phyloP scores from a whole-genome alignment of 352 stramenopile genomes.

The Pythium phragmiticola region DNA sequence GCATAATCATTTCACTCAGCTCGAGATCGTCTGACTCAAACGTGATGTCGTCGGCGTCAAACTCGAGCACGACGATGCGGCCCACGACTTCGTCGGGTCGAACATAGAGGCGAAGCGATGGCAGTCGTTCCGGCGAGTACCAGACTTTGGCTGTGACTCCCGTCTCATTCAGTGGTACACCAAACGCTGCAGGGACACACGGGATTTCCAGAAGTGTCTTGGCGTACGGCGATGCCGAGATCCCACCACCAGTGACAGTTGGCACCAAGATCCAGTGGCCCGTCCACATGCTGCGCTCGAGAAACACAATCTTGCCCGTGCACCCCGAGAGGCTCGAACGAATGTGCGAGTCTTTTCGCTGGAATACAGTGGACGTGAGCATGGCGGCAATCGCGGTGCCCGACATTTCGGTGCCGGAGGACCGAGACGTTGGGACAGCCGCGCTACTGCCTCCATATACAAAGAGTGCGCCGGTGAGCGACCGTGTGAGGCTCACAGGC shows the following conservation, averaged over 20 bases:
- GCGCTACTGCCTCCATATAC: conserved; percentile 15
- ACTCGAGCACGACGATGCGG: conserved; percentile 68
- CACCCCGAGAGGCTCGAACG: conserved; percentile 40
- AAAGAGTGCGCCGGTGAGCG: conserved; percentile 39
- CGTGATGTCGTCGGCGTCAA: conserved; percentile 56
- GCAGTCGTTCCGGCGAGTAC: conserved; percentile 66
- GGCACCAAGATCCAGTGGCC: conserved; percentile 51
- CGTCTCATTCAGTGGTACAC: conserved; percentile 34
- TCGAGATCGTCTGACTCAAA: conserved; percentile 56
- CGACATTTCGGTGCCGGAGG: conserved; percentile 5
- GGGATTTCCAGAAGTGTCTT: conserved; percentile 46
- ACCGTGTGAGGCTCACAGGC: conserved; percentile 40
- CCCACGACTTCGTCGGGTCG: conserved; percentile 62
- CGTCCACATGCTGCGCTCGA: conserved; percentile 57
- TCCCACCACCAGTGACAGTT: neutral
- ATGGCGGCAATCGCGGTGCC: conserved; percentile 18
- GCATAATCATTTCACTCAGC: conserved; percentile 51
- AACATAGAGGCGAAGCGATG: conserved; percentile 59
- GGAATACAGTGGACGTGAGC: conserved; percentile 39
- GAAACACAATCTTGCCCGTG: conserved; percentile 48
- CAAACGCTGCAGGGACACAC: conserved; percentile 56
- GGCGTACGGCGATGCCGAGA: conserved; percentile 16
- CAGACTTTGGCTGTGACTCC: conserved; percentile 50
- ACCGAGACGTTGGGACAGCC: neutral
- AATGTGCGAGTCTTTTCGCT: conserved; percentile 49